Percentiles rank a stretch among this genome's conserved stretches.
These are phyloP conservation scores for Emmonsiellopsis sp. DNA, from an alignment of 2,329 filamentous ascomycete genomes.

Conservation along the genomic window DNA sequence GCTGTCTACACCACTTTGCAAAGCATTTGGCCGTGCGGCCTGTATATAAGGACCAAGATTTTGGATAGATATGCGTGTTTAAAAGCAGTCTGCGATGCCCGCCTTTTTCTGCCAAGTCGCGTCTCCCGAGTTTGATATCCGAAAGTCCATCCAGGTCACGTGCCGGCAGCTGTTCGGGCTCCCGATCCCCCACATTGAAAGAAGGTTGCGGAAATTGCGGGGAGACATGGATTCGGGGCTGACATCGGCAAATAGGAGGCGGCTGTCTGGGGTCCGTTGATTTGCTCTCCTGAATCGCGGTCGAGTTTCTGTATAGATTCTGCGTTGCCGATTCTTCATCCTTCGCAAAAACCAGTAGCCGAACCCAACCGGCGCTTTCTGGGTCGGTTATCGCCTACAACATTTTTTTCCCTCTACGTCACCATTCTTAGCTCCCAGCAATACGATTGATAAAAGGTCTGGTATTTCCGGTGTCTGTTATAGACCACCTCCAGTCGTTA, in stretches of 20 bases:
- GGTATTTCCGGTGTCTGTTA: no score
- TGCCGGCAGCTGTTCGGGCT: background rate
- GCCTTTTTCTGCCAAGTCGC: no score
- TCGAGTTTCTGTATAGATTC: background rate
- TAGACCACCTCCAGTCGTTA: no score
- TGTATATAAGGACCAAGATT: background rate
- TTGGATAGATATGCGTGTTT: background rate
- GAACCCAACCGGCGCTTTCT: no score
- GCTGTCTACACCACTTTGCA: background rate
- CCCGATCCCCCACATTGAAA: background rate
- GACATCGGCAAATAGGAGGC: background rate
- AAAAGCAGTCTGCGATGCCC: no score
- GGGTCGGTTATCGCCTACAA: no score
- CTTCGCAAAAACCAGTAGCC: no score
- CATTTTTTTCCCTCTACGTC: no score
- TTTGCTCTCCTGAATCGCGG: background rate
- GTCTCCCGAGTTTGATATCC: background rate
- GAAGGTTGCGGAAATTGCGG: background rate
- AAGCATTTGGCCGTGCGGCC: no score
- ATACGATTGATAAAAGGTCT: no score
- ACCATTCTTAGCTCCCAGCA: no score
- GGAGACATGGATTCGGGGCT: background rate
- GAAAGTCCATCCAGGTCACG: background rate
- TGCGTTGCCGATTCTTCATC: background rate
- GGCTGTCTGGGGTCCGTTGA: background rate